Percentiles rank a stretch among this genome's conserved stretches.
Conservation (phyloP, 192 early-diverging fungal species). For the Kappamyces sp. region DNA sequence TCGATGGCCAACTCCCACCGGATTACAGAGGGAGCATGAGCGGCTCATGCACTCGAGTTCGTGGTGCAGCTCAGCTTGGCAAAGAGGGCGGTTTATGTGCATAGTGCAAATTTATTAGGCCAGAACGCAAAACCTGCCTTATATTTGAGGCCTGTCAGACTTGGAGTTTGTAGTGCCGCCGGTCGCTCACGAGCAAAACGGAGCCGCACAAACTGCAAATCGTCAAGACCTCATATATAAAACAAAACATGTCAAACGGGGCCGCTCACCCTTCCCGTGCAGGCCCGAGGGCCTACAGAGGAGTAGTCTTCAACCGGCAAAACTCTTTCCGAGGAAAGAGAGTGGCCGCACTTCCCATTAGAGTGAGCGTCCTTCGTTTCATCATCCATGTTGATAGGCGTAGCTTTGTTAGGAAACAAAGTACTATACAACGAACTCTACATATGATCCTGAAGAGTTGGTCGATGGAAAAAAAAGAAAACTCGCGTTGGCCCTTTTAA, state of each 20-base stretch:
- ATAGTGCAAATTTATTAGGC: too few species aligned
- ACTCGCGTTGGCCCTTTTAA: too few species aligned
- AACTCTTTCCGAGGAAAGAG: neutral
- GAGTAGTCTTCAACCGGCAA: slow-evolving; percentile 17
- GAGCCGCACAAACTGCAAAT: neutral
- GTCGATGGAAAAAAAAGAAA: slow-evolving; percentile 4
- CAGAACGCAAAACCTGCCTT: too few species aligned
- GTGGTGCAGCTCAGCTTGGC: too few species aligned
- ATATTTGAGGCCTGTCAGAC: too few species aligned
- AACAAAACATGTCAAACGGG: slow-evolving; percentile 17
- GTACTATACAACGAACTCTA: slow-evolving; percentile 23
- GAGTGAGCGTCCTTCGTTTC: slow-evolving; percentile 22
- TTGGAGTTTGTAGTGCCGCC: too few species aligned
- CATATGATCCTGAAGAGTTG: slow-evolving; percentile 24
- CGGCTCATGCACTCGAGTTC: too few species aligned
- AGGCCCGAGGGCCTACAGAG: neutral
- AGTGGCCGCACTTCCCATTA: slow-evolving; percentile 13
- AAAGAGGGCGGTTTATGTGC: too few species aligned
- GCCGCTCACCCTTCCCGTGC: slow-evolving; percentile 8
- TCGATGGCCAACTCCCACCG: too few species aligned
- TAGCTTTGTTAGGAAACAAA: slow-evolving; percentile 34
- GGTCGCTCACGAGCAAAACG: too few species aligned
- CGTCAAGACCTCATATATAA: neutral
- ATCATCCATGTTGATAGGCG: slow-evolving; percentile 30
- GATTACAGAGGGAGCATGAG: too few species aligned